Evolutionary conservation across 2,329 filamentous ascomycete species (phyloP).

Genomic region (Dactylellina cionopaga): DNA sequence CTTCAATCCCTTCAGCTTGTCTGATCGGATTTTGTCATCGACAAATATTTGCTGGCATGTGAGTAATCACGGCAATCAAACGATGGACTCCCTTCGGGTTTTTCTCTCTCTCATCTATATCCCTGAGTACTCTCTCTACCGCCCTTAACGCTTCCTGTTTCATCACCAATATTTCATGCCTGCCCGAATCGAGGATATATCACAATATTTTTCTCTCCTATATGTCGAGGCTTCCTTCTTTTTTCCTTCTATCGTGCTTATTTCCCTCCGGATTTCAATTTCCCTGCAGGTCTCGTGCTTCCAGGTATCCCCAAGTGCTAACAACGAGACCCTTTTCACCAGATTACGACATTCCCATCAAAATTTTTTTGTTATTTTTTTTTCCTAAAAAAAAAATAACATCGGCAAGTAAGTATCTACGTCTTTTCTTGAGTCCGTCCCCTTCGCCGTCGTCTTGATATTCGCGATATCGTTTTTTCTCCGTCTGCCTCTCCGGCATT

Average conservation of each 20-base stretch:
- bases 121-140: neutral
- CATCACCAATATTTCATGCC: neutral
- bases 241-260: neutral
- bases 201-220: neutral
- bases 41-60: conserved; percentile 5
- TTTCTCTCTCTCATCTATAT: neutral
- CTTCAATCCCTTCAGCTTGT: neutral
- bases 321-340: too few species aligned
- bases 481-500: conserved; percentile 2
- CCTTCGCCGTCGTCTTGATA: neutral
- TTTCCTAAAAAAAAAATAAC: conserved; percentile 48
- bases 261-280: conserved; percentile 10
- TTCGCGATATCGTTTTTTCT: neutral
- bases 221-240: neutral
- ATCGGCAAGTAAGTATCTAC: conserved; percentile 32
- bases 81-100: too few species aligned
- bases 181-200: neutral
- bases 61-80: conserved; percentile 42
- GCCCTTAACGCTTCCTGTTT: conserved; percentile 1
- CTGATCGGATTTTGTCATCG: conserved; percentile 24
- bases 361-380: conserved; percentile 49
- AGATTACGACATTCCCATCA: conserved; percentile 12
- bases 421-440: neutral
- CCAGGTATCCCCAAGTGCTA: conserved; percentile 29
- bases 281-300: conserved; percentile 19